Conservation (phyloP, 768 basidiomycete species). For the Boletus insuetus region DNA sequence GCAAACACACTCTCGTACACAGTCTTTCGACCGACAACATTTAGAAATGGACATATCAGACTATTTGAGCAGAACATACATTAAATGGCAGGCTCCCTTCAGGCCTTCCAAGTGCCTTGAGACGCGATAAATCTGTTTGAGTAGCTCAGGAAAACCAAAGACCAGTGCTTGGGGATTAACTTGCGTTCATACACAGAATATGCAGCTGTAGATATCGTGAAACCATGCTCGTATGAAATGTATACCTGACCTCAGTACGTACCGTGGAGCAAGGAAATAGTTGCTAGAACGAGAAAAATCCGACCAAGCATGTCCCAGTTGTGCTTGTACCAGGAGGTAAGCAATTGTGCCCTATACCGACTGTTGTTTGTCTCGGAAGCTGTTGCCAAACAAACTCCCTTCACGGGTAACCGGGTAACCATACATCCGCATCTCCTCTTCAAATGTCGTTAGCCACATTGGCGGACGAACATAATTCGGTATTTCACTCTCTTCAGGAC, state of each 20-base stretch:
- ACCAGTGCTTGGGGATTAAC: constrained; percentile 32
- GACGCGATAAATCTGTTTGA: constrained; percentile 62
- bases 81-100: constrained; percentile 64
- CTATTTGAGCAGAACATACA: constrained; percentile 37
- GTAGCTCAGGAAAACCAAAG: background rate
- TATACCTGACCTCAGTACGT: constrained; percentile 6
- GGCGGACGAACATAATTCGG: no score
- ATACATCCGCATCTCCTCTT: no score
- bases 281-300: constrained; percentile 45
- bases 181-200: constrained; percentile 80
- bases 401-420: no score
- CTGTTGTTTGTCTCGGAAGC: constrained; percentile 6
- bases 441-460: no score
- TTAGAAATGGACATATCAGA: background rate
- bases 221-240: background rate
- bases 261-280: constrained; percentile 56
- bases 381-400: constrained; percentile 12
- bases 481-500: no score
- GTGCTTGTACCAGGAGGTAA: background rate
- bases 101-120: constrained; percentile 73
- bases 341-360: background rate
- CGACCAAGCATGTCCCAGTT: constrained; percentile 43
- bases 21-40: constrained; percentile 43
- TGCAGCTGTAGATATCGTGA: constrained; percentile 47
- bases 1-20: constrained; percentile 62